These are phyloP conservation scores for Suhomyces atakaporum DNA, from an alignment of 1,139 yeast species.

Conservation along the genomic window DNA sequence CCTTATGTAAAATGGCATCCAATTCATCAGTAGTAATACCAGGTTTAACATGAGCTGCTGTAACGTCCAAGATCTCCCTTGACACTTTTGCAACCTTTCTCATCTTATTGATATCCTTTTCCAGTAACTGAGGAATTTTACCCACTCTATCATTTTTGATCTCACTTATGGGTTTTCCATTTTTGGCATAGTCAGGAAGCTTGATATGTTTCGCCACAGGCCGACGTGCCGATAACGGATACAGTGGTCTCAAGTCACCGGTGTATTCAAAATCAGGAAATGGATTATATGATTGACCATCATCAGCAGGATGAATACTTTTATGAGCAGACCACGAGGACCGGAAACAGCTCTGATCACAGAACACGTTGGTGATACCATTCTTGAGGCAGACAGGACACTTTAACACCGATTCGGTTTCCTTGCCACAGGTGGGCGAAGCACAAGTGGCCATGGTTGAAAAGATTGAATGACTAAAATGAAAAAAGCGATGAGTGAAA, in stretches of 20 bases:
- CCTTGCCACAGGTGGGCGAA: slow-evolving; percentile 82
- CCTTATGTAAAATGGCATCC: slow-evolving; percentile 83
- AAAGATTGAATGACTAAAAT: too few relatives aligned
- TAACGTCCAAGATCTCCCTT: slow-evolving; percentile 83
- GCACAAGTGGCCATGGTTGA: slow-evolving; percentile 48
- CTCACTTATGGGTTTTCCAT: slow-evolving; percentile 81
- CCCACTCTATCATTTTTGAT: slow-evolving; percentile 70
- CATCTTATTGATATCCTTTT: slow-evolving; percentile 71
- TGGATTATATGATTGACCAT: slow-evolving; percentile 70
- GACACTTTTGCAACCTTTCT: slow-evolving; percentile 74
- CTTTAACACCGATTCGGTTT: slow-evolving; percentile 71
- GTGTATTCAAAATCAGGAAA: slow-evolving; percentile 76
- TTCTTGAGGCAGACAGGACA: slow-evolving; percentile 91
- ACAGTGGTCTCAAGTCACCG: slow-evolving; percentile 74
- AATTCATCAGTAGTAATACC: slow-evolving; percentile 94
- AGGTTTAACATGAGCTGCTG: slow-evolving; percentile 79
- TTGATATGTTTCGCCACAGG: slow-evolving; percentile 69
- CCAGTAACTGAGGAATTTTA: slow-evolving; percentile 60
- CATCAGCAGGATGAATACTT: slow-evolving; percentile 48
- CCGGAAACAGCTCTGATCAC: slow-evolving; percentile 85
- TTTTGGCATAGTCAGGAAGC: slow-evolving; percentile 80
- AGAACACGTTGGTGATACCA: slow-evolving; percentile 64
- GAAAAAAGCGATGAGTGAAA: too few relatives aligned
- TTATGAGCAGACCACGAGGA: slow-evolving; percentile 67
- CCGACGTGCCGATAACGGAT: slow-evolving; percentile 78